phyloP scores from a whole-genome alignment of 164 flowering plant species.

The Piper betle region DNA sequence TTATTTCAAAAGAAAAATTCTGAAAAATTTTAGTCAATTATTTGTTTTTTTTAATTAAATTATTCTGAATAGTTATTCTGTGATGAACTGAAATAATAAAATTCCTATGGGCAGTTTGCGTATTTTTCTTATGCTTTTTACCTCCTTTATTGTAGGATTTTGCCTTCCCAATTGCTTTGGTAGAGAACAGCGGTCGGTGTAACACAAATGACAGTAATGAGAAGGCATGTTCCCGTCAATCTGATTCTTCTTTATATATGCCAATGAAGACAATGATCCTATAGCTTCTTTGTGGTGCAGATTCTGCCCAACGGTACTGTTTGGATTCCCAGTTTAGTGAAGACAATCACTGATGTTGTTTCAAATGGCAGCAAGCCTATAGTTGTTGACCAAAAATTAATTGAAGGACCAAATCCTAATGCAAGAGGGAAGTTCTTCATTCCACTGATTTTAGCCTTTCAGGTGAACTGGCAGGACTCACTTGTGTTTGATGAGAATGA shows the following conservation, averaged over 20 bases:
- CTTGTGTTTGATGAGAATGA: background rate
- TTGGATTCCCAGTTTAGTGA: conserved; percentile 74
- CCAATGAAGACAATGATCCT: background rate
- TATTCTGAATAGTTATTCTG: too few species aligned
- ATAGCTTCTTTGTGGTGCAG: conserved; percentile 16
- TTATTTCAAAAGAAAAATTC: too few species aligned
- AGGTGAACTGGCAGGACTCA: conserved; percentile 30
- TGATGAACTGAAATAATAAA: background rate
- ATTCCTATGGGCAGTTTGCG: background rate
- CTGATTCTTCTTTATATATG: too few species aligned
- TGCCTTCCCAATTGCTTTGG: conserved; percentile 66
- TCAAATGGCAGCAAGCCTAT: conserved; percentile 57
- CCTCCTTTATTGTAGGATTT: conserved; percentile 18
- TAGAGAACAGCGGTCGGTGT: conserved; percentile 96
- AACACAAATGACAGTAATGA: conserved; percentile 68
- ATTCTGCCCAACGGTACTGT: conserved; percentile 78
- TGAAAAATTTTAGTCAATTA: background rate
- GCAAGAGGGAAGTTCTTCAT: conserved; percentile 54
- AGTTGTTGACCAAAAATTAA: conserved; percentile 70
- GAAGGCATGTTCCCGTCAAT: conserved; percentile 33
- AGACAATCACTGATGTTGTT: conserved; percentile 45
- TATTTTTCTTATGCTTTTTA: background rate
- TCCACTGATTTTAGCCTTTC: conserved; percentile 56
- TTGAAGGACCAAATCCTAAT: conserved; percentile 87
- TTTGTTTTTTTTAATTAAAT: background rate